Conservation (phyloP, 2,329 filamentous ascomycete species). For the Microsporum audouinii region DNA sequence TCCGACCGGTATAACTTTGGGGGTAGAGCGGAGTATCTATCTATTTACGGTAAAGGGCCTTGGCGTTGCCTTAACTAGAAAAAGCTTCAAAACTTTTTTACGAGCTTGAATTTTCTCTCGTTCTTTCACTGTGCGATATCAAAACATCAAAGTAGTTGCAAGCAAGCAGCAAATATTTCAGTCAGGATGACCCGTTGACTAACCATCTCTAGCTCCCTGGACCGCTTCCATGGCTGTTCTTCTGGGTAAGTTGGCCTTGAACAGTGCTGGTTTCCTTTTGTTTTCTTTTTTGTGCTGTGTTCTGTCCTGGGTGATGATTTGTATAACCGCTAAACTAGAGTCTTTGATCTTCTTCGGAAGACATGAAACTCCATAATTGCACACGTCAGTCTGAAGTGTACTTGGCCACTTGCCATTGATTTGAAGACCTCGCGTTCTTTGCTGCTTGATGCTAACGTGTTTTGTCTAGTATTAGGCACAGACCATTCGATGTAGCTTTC, state of each 20-base stretch:
- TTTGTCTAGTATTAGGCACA: background rate
- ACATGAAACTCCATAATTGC: conserved; percentile 63
- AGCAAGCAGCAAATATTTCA: background rate
- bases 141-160: background rate
- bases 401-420: background rate
- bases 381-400: conserved; percentile 77
- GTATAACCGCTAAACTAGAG: conserved; percentile 83
- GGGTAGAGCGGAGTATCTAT: background rate
- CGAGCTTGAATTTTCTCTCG: background rate
- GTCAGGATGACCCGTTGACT: background rate
- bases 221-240: background rate
- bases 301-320: conserved; percentile 60
- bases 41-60: background rate
- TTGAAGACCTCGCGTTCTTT: background rate
- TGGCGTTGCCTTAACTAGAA: background rate
- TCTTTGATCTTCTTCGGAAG: conserved; percentile 72
- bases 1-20: background rate
- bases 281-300: conserved; percentile 14
- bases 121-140: background rate
- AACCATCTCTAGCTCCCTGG: background rate
- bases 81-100: background rate
- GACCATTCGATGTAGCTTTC: conserved; percentile 5
- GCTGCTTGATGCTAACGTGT: background rate
- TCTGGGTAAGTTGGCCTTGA: conserved; percentile 19
- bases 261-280: conserved; percentile 8